Percentiles rank a stretch among this genome's conserved stretches.
These are phyloP conservation scores for Malassezia brasiliensis DNA, from an alignment of 1,284 basidiomycete species.

Conservation along the genomic window DNA sequence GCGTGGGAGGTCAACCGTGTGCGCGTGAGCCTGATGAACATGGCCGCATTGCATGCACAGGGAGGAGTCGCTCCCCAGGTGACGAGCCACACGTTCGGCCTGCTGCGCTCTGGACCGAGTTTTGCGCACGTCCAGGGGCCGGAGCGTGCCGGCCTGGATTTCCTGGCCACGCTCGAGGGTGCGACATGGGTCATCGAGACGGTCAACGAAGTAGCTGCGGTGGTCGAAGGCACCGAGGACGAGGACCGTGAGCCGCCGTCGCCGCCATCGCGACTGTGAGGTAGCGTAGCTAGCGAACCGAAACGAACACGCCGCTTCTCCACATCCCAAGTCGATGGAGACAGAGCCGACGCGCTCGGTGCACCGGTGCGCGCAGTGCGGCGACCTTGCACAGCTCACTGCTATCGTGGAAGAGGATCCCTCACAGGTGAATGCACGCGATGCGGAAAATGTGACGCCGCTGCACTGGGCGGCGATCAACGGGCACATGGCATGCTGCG, in stretches of 20 bases:
- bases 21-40: slow-evolving; percentile 76
- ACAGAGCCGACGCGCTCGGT: slow-evolving; percentile 43
- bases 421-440: slow-evolving; percentile 67
- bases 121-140: slow-evolving; percentile 48
- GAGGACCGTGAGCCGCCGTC: slow-evolving; percentile 5
- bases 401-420: slow-evolving; percentile 64
- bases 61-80: slow-evolving; percentile 82
- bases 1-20: slow-evolving; percentile 65
- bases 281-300: background rate
- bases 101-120: slow-evolving; percentile 62
- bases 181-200: slow-evolving; percentile 80
- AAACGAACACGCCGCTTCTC: background rate
- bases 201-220: slow-evolving; percentile 56
- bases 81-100: slow-evolving; percentile 80
- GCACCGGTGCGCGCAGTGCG: slow-evolving; percentile 76
- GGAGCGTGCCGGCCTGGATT: slow-evolving; percentile 57
- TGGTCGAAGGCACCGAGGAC: slow-evolving; percentile 32
- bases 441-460: slow-evolving; percentile 83
- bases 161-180: slow-evolving; percentile 80
- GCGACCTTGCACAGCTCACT: slow-evolving; percentile 63
- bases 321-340: background rate
- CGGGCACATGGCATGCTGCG: slow-evolving; percentile 55
- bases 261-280: slow-evolving; percentile 3
- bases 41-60: slow-evolving; percentile 77
- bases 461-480: slow-evolving; percentile 97